phyloP scores from a whole-genome alignment of 2,329 filamentous ascomycete species.

The Claviceps pazoutovae region DNA sequence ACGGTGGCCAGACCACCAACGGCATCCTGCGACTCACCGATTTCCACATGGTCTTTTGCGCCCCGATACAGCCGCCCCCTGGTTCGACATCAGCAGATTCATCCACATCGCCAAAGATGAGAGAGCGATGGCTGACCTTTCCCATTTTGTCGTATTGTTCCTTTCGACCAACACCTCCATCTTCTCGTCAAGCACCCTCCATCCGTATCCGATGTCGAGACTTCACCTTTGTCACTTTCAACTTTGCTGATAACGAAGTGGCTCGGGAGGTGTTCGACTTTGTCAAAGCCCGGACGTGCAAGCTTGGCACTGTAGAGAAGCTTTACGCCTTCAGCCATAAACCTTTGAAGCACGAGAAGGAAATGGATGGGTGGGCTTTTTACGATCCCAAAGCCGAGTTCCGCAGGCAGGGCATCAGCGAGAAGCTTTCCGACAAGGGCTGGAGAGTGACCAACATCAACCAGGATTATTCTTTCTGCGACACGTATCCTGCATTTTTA shows the following conservation, averaged over 20 bases:
- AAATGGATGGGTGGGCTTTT: conserved; percentile 65
- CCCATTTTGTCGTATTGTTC: conserved; percentile 77
- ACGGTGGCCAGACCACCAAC: conserved; percentile 40
- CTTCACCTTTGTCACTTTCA: conserved; percentile 87
- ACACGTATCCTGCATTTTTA: conserved; percentile 78
- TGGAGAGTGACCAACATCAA: conserved; percentile 92
- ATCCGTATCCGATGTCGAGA: conserved; percentile 84
- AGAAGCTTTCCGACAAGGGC: conserved; percentile 60
- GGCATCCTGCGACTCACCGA: conserved; percentile 48
- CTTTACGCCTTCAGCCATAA: conserved; percentile 83
- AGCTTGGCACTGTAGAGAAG: conserved; percentile 69
- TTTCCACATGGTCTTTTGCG: conserved; percentile 45
- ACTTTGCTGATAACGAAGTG: conserved; percentile 59
- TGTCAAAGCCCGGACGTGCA: conserved; percentile 69
- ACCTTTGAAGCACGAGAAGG: conserved; percentile 57
- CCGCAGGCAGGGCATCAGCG: conserved; percentile 71
- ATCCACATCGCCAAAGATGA: conserved; percentile 19
- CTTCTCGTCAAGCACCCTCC: conserved; percentile 58
- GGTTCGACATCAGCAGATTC: conserved; percentile 9
- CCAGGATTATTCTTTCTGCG: conserved; percentile 75
- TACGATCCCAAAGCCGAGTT: conserved; percentile 84
- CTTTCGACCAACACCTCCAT: conserved; percentile 57
- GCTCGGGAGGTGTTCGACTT: conserved; percentile 81
- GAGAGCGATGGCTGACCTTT: conserved; percentile 87
- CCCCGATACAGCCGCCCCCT: conserved; percentile 21